Evolutionary conservation across 2,329 filamentous ascomycete genomes (phyloP).

Genomic region (Cyclaneusma minus): DNA sequence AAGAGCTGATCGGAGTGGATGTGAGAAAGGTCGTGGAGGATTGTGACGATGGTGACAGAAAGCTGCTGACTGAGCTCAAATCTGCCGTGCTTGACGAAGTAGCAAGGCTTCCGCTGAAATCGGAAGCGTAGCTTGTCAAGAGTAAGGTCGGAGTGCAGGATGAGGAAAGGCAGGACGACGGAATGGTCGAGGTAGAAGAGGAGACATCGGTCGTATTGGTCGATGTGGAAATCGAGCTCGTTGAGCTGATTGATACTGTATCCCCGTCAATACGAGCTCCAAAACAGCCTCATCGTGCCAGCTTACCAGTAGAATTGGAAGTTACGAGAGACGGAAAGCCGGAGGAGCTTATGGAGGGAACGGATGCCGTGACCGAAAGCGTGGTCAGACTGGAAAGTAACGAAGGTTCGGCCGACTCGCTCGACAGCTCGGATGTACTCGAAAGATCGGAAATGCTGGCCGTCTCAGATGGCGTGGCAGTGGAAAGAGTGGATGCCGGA

Average conservation of each 20-base stretch:
- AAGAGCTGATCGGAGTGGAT: too few species aligned
- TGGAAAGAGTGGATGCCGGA: not conserved
- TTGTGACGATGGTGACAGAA: constrained; percentile 1
- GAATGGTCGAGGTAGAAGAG: constrained; percentile 3
- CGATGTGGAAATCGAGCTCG: constrained; percentile 7
- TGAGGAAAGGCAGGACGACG: constrained; percentile 3
- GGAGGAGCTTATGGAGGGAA: constrained; percentile 10
- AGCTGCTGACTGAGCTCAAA: constrained; percentile 1
- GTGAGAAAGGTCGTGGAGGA: too few species aligned
- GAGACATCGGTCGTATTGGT: constrained; percentile 4
- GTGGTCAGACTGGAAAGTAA: constrained; percentile 8
- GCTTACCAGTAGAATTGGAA: constrained; percentile 17
- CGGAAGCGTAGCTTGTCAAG: constrained; percentile 4
- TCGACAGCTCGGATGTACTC: too few species aligned
- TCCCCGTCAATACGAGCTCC: too few species aligned
- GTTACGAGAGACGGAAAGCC: constrained; percentile 13
- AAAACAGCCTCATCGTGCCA: too few species aligned
- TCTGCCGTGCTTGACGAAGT: constrained; percentile 3
- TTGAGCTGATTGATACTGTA: constrained; percentile 4
- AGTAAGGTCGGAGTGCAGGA: constrained; percentile 3
- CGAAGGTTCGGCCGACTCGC: not conserved
- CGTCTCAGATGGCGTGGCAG: constrained; percentile 1
- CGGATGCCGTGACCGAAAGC: constrained; percentile 9
- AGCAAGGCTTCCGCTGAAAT: too few species aligned
- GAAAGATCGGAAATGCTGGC: too few species aligned